Evolutionary conservation across 2,329 filamentous ascomycete genomes (phyloP), one percentile per base, ranked within the genome.

Genomic region (Aspergillus latus): DNA sequence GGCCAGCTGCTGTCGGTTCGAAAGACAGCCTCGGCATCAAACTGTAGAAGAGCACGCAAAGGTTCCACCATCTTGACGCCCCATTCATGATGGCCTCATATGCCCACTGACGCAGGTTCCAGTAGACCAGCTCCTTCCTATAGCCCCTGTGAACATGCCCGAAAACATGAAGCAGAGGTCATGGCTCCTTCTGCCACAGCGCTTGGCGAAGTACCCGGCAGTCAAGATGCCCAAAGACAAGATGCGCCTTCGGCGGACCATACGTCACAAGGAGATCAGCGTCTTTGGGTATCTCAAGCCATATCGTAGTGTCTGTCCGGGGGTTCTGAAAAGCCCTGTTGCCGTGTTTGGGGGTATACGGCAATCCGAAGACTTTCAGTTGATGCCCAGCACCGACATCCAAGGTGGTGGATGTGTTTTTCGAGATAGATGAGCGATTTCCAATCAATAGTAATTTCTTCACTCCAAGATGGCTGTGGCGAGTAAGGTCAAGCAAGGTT

Each of bases 211-310:
- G 78, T 57, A 82, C 78, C 39, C 82, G 78, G 63, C 88, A 91
- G 49, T 88, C 90, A 30, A 90, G 72, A 1, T 66, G 61, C 0
- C 64, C 65, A 11, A 75, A 48, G 46, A 76, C 87, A 21, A 86
- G 77, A 71, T 95, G 89, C 66, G 83, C 80, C 69, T 82, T 82
- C 7, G 89, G 88, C 16, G 90, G 90, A 0, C 83, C 83, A 67
- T 95, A 90, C 1, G 90, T 94, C 16, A 95, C 74, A 11, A 95
- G 78, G 29, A 95, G 81, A 65, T 94, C 89, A 0, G 84, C 86
- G 62, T 87, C 83, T 1, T 78, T 72, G 0, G 89, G 89, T 21
- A 86, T 83, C 64, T 90, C 82, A 5, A 77, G 68, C 57, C 53
- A 59, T 9, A 56, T 16, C 1, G 8, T 10, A 11, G 9, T 16